These are phyloP conservation scores for Boeremia lycopersici DNA, from an alignment of 2,329 filamentous ascomycete species.

Conservation along the genomic window DNA sequence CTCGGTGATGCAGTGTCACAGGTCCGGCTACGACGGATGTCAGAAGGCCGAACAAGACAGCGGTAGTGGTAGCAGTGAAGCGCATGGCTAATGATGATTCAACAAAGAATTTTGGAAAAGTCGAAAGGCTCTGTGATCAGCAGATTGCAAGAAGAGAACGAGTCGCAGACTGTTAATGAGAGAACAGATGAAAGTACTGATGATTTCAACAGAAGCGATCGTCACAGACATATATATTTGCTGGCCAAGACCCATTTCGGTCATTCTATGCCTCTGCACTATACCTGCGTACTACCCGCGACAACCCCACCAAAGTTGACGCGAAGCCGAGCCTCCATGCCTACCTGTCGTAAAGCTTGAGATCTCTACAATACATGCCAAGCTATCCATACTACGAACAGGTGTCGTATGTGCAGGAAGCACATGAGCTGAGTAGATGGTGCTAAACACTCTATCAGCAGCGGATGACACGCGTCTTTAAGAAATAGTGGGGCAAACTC, in stretches of 20 bases:
- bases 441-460: neutral
- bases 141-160: neutral
- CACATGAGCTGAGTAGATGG: neutral
- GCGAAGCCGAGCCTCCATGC: no score
- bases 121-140: neutral
- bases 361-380: neutral
- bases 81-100: neutral
- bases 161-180: neutral
- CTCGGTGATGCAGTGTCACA: slow-evolving; percentile 1
- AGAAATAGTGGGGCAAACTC: neutral
- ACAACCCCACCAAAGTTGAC: neutral
- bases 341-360: neutral
- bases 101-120: neutral
- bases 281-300: neutral
- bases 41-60: slow-evolving; percentile 1
- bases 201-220: neutral
- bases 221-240: neutral
- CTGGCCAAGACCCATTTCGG: neutral
- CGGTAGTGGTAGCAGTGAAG: neutral
- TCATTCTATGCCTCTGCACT: neutral
- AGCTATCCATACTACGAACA: neutral
- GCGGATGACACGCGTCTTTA: neutral
- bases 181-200: slow-evolving; percentile 1
- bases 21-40: slow-evolving; percentile 1
- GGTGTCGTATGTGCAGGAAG: neutral